Percentiles rank a stretch among this genome's conserved stretches.
Evolutionary conservation across 208 protist genomes (phyloP).

Genomic region (Leishmania tarentolae): DNA sequence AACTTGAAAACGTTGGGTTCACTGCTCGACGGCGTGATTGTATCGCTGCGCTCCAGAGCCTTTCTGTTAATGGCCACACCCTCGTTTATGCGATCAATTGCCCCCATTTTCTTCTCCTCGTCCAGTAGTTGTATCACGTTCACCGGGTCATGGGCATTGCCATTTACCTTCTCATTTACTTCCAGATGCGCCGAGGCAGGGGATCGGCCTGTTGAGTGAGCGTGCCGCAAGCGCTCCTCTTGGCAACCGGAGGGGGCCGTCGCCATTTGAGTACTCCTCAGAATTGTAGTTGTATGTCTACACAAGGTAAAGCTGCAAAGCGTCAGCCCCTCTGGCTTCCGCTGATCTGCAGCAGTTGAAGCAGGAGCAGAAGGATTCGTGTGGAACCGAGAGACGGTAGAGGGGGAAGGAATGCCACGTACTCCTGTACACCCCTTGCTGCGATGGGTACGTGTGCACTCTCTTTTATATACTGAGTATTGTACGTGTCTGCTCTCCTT

Average conservation of each 20-base stretch:
- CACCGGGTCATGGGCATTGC: not conserved
- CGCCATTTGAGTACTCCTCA: not conserved
- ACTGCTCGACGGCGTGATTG: not conserved
- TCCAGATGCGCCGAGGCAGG: not conserved
- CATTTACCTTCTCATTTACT: not conserved
- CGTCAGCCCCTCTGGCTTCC: not conserved
- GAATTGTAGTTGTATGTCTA: not conserved
- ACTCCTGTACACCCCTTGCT: not conserved
- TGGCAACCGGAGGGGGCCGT: not conserved
- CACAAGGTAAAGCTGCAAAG: not conserved
- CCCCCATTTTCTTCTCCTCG: not conserved
- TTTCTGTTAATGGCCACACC: not conserved
- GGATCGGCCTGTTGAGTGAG: not conserved
- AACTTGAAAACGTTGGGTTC: not conserved
- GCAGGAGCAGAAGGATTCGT: not conserved
- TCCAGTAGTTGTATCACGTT: not conserved
- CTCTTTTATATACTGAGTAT: not conserved
- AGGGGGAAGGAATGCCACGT: not conserved
- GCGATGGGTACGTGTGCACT: not conserved
- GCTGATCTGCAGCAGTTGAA: not conserved
- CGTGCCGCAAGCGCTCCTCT: not conserved
- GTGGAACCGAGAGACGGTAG: not conserved
- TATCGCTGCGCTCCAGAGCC: not conserved
- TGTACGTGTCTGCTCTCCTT: not conserved
- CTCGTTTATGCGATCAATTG: not conserved